These are phyloP conservation scores for Chalciporus chontae DNA, from an alignment of 768 basidiomycete species.

Conservation along the genomic window DNA sequence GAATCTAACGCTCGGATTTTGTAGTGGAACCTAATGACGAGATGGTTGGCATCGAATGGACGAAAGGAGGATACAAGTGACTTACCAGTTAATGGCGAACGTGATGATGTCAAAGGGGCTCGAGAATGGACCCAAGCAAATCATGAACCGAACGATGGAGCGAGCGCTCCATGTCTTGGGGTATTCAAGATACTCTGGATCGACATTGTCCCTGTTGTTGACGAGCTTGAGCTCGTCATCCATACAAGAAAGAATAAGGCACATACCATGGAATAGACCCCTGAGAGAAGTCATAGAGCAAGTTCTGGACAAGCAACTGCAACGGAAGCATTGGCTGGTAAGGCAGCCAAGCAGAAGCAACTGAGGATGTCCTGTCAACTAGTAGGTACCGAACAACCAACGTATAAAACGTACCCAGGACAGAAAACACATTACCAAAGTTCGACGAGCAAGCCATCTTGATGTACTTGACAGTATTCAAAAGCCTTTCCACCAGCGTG, in stretches of 20 bases:
- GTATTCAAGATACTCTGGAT: conserved; percentile 32
- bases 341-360: conserved; percentile 37
- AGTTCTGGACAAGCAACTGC: conserved; percentile 31
- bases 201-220: conserved; percentile 30
- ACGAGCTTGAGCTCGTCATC: no score
- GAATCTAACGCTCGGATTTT: conserved; percentile 25
- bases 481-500: conserved; percentile 23
- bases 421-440: conserved; percentile 34
- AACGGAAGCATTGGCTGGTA: conserved; percentile 36
- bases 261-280: conserved; percentile 31
- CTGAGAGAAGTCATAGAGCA: conserved; percentile 36
- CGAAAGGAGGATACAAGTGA: not conserved
- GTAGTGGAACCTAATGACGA: conserved; percentile 28
- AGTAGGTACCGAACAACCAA: no score
- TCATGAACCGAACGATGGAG: conserved; percentile 36
- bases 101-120: conserved; percentile 34
- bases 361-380: conserved; percentile 10
- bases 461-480: conserved; percentile 37
- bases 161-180: conserved; percentile 32
- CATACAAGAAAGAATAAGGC: no score
- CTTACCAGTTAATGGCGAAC: conserved; percentile 32
- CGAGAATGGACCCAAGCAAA: conserved; percentile 35
- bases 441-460: conserved; percentile 37
- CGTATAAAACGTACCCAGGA: conserved; percentile 20
- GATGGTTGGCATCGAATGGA: not conserved